Base-by-base conservation (phyloP, 2,329 filamentous ascomycete species). In the Diplocarpon rosae region DNA sequence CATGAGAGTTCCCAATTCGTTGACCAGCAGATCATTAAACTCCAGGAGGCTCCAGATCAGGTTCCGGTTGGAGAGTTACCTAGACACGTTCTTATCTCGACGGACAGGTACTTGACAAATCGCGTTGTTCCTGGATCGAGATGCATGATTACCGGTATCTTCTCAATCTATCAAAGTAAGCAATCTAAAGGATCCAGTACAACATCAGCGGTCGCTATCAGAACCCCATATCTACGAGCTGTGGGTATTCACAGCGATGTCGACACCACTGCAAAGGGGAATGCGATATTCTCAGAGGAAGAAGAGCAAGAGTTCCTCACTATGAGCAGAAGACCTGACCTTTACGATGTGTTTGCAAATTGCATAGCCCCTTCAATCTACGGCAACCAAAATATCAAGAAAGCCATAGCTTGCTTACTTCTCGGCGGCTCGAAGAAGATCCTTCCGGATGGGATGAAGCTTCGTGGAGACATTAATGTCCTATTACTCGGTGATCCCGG, bases 361-460 rank as follows among this genome's bases (percentile, higher is more conserved):
- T 96, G 89, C 63, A 95, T 98, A 55, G 92, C 92, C 5, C 92
- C 92, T 0, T 95, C 92, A 0, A 98, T 98, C 59, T 98, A 95
- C 62, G 92, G 92, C 41, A 98, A 95, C 61, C 67, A 76, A 32
- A 86, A 96, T 61, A 98, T 98, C 65, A 98, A 98, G 63, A 98
- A 96, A 65, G 82, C 92, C 3, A 96, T 98, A 56, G 77, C 93
- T 1, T 98, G 92, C 66, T 71, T 98, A 5, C 71, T 98, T 1
- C 79, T 96, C 62, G 92, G 92, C 47, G 92, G 92, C 12, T 94
- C 88, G 27, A 98, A 98, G 66, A 98, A 98, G 67, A 93, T 98
- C 31, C 69, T 98, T 0, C 92, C 92, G 0, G 92, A 98, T 56
- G 92, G 92, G 30, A 98, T 98, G 89, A 94, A 85, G 61, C 75